These are phyloP conservation scores for Yamadazyma triangularis DNA, from an alignment of 1,139 yeast genomes.

Conservation along the genomic window DNA sequence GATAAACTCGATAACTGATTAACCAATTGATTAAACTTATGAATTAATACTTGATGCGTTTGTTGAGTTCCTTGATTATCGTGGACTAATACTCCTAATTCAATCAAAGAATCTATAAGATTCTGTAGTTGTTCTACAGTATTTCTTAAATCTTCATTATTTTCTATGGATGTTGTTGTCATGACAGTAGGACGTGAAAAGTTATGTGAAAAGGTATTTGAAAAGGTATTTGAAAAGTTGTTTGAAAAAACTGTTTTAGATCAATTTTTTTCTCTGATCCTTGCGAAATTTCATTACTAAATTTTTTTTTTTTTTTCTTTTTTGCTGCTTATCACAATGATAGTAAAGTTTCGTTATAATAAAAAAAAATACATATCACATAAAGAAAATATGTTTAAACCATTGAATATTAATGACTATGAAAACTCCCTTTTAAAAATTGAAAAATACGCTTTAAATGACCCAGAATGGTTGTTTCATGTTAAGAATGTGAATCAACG, in stretches of 20 bases:
- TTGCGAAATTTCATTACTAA: no score
- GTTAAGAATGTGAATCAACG: conserved; percentile 23
- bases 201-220: no score
- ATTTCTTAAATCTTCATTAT: conserved; percentile 18
- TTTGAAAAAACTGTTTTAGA: no score
- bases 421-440: no score
- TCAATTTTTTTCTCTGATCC: no score
- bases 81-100: conserved; percentile 85
- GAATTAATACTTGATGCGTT: conserved; percentile 40
- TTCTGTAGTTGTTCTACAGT: conserved; percentile 62
- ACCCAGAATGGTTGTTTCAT: conserved; percentile 21
- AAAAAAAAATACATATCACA: no score
- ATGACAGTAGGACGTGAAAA: conserved; percentile 15
- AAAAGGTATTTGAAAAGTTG: no score
- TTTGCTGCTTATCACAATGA: no score
- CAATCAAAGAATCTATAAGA: conserved; percentile 80
- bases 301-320: no score
- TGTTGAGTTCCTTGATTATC: conserved; percentile 82
- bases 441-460: conserved; percentile 6
- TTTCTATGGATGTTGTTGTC: conserved; percentile 34
- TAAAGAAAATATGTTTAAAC: no score
- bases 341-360: no score
- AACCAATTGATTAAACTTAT: conserved; percentile 38
- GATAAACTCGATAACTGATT: conserved; percentile 33
- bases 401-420: no score